Conservation (phyloP, 2,329 filamentous ascomycete genomes). For the Phyllosticta paracitricarpa region DNA sequence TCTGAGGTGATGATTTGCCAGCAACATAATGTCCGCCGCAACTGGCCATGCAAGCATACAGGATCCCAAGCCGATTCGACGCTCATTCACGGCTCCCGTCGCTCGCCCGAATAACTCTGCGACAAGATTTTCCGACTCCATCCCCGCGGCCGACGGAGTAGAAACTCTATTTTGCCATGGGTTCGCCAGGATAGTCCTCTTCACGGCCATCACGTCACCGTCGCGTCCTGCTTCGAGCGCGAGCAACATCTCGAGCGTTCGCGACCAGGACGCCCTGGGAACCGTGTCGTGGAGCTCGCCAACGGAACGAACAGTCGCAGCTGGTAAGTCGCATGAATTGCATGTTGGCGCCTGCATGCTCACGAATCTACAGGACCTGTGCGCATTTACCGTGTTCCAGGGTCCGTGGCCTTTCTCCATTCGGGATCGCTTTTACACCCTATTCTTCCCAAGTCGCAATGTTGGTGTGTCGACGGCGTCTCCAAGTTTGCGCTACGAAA, state of each 20-base stretch:
- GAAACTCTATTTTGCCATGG: constrained; percentile 69
- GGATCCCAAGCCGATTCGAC: constrained; percentile 13
- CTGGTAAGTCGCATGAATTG: constrained; percentile 44
- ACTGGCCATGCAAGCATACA: not conserved
- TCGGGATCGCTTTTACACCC: constrained; percentile 76
- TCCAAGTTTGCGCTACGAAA: constrained; percentile 83
- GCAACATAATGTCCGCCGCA: not conserved
- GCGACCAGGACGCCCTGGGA: constrained; percentile 42
- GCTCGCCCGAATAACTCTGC: constrained; percentile 15
- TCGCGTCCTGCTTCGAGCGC: constrained; percentile 26
- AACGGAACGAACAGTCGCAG: constrained; percentile 72
- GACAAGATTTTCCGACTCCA: constrained; percentile 16
- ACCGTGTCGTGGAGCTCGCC: constrained; percentile 63
- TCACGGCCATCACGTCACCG: constrained; percentile 33
- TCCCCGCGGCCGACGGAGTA: constrained; percentile 36
- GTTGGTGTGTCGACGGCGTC: constrained; percentile 81
- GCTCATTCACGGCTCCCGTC: constrained; percentile 34
- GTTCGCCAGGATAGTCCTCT: constrained; percentile 61
- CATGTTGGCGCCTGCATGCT: constrained; percentile 2
- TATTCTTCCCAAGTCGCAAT: constrained; percentile 82
- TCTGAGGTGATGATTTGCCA: not conserved
- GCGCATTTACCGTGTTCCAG: constrained; percentile 75
- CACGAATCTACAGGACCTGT: constrained; percentile 48
- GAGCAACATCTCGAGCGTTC: constrained; percentile 20
- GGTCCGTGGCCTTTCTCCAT: constrained; percentile 78